Evolutionary conservation across 768 basidiomycete genomes (phyloP).

Genomic region (Suillus americanus): DNA sequence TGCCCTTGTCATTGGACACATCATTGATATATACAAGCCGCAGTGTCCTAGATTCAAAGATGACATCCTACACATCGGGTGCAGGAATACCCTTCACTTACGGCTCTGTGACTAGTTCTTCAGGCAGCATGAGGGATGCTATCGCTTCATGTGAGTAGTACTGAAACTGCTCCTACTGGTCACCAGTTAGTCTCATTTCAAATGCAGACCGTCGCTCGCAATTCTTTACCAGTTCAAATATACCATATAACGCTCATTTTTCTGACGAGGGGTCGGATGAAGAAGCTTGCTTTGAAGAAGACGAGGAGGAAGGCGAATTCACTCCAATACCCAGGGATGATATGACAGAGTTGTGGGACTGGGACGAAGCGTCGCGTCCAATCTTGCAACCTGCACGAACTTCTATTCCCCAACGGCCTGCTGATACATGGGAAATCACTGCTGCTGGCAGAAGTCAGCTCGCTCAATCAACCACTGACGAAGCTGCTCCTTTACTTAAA

Average conservation of each 20-base stretch:
- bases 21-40: not conserved
- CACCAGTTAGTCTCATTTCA: conserved; percentile 2
- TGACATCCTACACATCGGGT: conserved; percentile 47
- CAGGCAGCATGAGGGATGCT: conserved; percentile 49
- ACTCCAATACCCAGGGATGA: conserved; percentile 9
- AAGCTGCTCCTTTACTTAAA: conserved; percentile 42
- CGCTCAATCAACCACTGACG: conserved; percentile 5
- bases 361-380: conserved; percentile 16
- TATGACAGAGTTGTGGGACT: conserved; percentile 21
- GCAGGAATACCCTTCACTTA: conserved; percentile 36
- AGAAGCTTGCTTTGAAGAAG: conserved; percentile 15
- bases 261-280: conserved; percentile 37
- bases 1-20: not conserved
- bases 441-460: not conserved
- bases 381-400: not conserved
- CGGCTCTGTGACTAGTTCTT: conserved; percentile 48
- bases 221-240: conserved; percentile 60
- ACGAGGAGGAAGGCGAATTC: conserved; percentile 12
- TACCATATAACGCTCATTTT: conserved; percentile 48
- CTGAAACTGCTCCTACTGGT: not conserved
- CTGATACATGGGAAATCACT: not conserved
- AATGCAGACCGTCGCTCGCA: conserved; percentile 65
- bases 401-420: not conserved
- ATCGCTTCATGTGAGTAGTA: conserved; percentile 59
- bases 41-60: conserved; percentile 17